These are phyloP conservation scores for Schizochytrium sp. DNA, from an alignment of 108 stramenopile species.

Conservation along the genomic window DNA sequence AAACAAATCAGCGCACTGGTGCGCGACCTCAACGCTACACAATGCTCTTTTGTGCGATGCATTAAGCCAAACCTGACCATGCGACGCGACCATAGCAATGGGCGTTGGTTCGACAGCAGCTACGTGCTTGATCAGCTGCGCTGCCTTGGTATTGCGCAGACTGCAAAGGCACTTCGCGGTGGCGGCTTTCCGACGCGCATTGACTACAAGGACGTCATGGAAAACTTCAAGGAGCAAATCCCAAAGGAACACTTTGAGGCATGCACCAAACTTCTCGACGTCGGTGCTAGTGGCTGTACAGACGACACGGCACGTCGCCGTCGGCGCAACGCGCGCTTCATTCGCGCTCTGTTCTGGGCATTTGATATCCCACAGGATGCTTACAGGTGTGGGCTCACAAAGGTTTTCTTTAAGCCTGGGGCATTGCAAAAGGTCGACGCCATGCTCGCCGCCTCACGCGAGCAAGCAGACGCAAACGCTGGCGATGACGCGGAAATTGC, in stretches of 20 bases:
- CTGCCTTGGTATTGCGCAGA: conserved; percentile 16
- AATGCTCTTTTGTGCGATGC: conserved; percentile 13
- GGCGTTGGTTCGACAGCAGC: not conserved
- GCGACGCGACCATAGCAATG: not conserved
- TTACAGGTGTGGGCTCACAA: not conserved
- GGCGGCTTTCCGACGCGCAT: not conserved
- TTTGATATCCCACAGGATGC: not conserved
- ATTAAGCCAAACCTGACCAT: not conserved
- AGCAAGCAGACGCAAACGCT: not conserved
- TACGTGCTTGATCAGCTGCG: conserved; percentile 21
- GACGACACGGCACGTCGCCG: not conserved
- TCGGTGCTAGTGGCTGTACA: not conserved
- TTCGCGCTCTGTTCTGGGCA: not conserved
- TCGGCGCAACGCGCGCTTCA: not conserved
- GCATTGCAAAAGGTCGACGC: not conserved
- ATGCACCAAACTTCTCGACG: not conserved
- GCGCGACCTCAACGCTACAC: not conserved
- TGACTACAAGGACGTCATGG: conserved; percentile 8
- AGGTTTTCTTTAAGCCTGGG: not conserved
- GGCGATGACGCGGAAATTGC: too few species aligned
- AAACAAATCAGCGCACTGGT: not conserved
- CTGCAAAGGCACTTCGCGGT: not conserved
- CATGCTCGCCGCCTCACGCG: not conserved
- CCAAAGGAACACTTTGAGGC: not conserved
- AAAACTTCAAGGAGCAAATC: not conserved